Evolutionary conservation across 352 stramenopile genomes (phyloP).

Genomic region (Pythium guiyangense): DNA sequence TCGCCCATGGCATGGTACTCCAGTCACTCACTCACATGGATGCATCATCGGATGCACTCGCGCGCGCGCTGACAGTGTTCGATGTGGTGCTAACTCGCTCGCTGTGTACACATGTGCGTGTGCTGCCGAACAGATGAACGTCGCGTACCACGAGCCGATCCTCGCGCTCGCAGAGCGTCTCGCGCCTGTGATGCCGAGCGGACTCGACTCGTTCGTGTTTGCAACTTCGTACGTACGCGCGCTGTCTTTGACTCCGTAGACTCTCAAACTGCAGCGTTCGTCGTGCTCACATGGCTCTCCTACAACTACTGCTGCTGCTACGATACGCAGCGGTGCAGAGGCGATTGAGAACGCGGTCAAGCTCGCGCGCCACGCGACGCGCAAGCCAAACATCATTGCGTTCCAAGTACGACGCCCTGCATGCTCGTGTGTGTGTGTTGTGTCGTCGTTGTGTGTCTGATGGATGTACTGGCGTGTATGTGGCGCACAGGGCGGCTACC

Average conservation of each 20-base stretch:
- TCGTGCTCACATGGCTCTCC: not conserved
- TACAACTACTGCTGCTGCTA: constrained; percentile 2
- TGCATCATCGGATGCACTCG: too few relatives aligned
- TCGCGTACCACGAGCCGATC: constrained; percentile 91
- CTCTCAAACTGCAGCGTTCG: too few relatives aligned
- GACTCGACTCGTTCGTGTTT: constrained; percentile 87
- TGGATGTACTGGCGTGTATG: not conserved
- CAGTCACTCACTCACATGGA: constrained; percentile 14
- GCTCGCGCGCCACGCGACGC: constrained; percentile 85
- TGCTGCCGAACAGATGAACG: constrained; percentile 69
- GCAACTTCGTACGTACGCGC: constrained; percentile 45
- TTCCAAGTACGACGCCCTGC: constrained; percentile 49
- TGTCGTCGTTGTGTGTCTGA: not conserved
- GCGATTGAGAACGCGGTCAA: constrained; percentile 92
- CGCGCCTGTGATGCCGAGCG: constrained; percentile 63
- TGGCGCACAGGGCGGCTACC: constrained; percentile 67
- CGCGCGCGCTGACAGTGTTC: too few relatives aligned
- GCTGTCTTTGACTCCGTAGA: too few relatives aligned
- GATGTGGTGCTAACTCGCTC: too few relatives aligned
- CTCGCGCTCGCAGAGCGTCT: constrained; percentile 85
- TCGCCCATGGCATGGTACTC: constrained; percentile 63
- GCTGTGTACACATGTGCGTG: not conserved
- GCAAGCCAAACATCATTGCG: constrained; percentile 88
- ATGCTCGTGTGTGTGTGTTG: too few relatives aligned
- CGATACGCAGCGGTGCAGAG: constrained; percentile 75